Percentiles rank a stretch among this genome's conserved stretches.
Conservation (phyloP, 2,329 filamentous ascomycete genomes). For the Neopestalotiopsis rosae region DNA sequence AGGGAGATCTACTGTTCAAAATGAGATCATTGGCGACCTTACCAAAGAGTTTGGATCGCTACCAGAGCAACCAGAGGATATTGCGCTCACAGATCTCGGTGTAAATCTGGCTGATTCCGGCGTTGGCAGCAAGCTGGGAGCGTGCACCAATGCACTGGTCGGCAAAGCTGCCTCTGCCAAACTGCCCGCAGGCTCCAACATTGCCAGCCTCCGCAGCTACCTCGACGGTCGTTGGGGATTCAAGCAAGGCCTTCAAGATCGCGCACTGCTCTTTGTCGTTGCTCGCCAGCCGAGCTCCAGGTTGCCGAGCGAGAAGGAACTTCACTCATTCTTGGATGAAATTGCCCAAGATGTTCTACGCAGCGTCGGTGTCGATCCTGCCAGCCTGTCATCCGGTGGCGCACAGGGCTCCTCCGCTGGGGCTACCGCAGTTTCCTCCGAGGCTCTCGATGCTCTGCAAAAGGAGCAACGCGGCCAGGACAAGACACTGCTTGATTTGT, state of each 20-base stretch:
- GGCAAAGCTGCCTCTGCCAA: slow-evolving; percentile 25
- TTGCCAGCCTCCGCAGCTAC: slow-evolving; percentile 15
- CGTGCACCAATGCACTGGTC: slow-evolving; percentile 26
- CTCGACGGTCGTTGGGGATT: slow-evolving; percentile 17
- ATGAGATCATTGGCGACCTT: slow-evolving; percentile 49
- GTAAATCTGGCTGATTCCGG: slow-evolving; percentile 35
- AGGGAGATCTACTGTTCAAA: slow-evolving; percentile 49
- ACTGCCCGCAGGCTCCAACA: slow-evolving; percentile 14
- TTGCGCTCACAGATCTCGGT: slow-evolving; percentile 38
- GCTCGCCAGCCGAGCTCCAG: slow-evolving; percentile 9
- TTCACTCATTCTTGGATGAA: slow-evolving; percentile 15
- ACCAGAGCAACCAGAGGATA: slow-evolving; percentile 45
- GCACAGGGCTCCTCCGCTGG: not conserved
- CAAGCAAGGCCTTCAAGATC: slow-evolving; percentile 18
- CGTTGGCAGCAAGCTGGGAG: slow-evolving; percentile 35
- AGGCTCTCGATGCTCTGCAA: slow-evolving; percentile 17
- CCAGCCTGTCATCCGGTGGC: slow-evolving; percentile 2
- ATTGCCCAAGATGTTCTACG: slow-evolving; percentile 11
- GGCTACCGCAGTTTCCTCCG: slow-evolving; percentile 2
- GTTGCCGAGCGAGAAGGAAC: slow-evolving; percentile 14
- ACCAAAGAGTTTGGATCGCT: slow-evolving; percentile 43
- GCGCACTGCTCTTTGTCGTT: not conserved
- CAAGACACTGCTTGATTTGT: slow-evolving; percentile 15
- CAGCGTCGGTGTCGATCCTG: slow-evolving; percentile 13
- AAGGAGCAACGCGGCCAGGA: slow-evolving; percentile 14